Conservation (phyloP, 768 basidiomycete genomes). For the Leccinum subgranulosum region DNA sequence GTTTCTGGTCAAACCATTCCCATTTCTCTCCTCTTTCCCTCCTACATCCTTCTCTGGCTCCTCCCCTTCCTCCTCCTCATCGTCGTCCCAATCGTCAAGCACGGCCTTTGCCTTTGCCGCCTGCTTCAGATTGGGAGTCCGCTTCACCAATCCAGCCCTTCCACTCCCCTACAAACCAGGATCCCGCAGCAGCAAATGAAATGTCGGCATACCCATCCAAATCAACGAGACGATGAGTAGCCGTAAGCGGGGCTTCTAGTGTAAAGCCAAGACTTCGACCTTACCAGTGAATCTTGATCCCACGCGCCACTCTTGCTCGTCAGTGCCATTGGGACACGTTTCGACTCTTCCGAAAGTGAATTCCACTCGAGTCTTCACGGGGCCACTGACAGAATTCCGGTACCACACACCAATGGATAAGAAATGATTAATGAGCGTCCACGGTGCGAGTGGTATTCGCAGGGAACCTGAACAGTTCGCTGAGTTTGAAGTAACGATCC, state of each 20-base stretch:
- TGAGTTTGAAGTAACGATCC: constrained; percentile 16
- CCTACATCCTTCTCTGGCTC: not conserved
- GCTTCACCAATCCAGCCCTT: not conserved
- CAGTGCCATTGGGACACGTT: constrained; percentile 11
- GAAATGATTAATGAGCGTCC: not conserved
- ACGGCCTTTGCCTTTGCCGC: constrained; percentile 14
- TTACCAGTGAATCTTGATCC: constrained; percentile 18
- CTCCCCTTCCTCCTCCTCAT: constrained; percentile 37
- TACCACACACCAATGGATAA: not conserved
- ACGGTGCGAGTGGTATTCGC: not conserved
- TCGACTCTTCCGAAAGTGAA: not conserved
- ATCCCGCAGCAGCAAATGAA: not conserved
- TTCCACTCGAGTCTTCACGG: not conserved
- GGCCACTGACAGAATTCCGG: not conserved
- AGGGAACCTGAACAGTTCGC: constrained; percentile 9
- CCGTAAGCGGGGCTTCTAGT: constrained; percentile 13
- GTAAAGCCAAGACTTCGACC: not conserved
- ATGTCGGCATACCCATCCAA: not conserved
- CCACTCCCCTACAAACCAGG: constrained; percentile 2
- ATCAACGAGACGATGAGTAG: not conserved
- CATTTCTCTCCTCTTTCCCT: too few relatives aligned
- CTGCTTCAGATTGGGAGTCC: constrained; percentile 1
- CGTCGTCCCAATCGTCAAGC: constrained; percentile 59
- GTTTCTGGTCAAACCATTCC: not conserved
- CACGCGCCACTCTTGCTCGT: constrained; percentile 11